A percentile compares a stretch with the other conserved stretches of the same genome.
These are phyloP conservation scores for Boletus vinaceobasis DNA, from an alignment of 768 basidiomycete species.

Conservation along the genomic window DNA sequence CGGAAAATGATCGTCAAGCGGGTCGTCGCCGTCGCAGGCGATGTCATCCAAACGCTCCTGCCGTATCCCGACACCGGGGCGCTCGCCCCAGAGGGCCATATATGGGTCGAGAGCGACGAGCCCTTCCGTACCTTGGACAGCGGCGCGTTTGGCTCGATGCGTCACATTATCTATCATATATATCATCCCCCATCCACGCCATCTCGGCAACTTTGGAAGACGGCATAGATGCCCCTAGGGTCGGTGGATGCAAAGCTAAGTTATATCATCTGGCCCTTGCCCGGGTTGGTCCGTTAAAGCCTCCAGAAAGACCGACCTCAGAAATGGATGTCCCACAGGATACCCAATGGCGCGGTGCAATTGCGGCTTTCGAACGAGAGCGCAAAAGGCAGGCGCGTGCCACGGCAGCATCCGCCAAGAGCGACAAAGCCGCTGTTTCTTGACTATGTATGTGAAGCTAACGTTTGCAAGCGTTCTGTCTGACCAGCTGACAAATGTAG, in stretches of 20 bases:
- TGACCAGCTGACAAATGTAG: neutral
- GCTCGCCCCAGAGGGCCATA: constrained; percentile 55
- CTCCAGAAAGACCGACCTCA: constrained; percentile 18
- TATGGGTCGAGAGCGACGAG: constrained; percentile 64
- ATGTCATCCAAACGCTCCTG: constrained; percentile 62
- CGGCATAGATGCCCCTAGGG: constrained; percentile 37
- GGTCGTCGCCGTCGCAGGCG: constrained; percentile 60
- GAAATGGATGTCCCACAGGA: constrained; percentile 20
- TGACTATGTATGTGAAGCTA: constrained; percentile 2
- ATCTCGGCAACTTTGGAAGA: neutral
- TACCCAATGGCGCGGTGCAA: constrained; percentile 22
- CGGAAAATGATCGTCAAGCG: constrained; percentile 60
- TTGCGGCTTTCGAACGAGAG: constrained; percentile 33
- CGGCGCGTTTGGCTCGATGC: constrained; percentile 68
- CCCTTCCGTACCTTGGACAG: constrained; percentile 58
- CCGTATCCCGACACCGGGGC: constrained; percentile 59
- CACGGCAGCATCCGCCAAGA: neutral
- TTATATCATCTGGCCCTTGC: constrained; percentile 51
- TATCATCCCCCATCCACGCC: neutral
- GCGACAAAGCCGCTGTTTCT: neutral
- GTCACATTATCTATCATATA: constrained; percentile 11
- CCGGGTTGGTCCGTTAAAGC: constrained; percentile 40
- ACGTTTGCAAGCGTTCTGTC: neutral
- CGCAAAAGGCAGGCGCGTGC: constrained; percentile 25
- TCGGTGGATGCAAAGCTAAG: constrained; percentile 51